Evolutionary conservation across 495 filamentous ascomycete species (phyloP).

Genomic region (Neurospora terricola): DNA sequence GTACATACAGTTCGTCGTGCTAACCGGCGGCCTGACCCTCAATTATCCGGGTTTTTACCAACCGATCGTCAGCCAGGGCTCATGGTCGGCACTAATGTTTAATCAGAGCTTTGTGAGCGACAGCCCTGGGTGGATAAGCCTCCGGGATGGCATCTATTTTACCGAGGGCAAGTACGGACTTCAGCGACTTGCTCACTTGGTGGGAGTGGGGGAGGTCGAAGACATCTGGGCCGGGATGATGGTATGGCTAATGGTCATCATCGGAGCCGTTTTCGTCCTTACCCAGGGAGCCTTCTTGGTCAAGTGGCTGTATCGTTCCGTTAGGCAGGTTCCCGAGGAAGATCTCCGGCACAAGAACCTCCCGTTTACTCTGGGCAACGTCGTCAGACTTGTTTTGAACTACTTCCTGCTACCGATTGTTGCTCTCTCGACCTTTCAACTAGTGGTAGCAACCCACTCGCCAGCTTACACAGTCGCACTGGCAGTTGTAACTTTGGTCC

Average conservation of each 20-base stretch:
- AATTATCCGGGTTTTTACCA: conserved; percentile 93
- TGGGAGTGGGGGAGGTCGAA: conserved; percentile 64
- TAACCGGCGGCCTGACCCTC: conserved; percentile 76
- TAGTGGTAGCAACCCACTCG: conserved; percentile 63
- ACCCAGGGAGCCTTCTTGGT: conserved; percentile 66
- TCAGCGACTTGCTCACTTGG: conserved; percentile 64
- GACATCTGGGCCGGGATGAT: conserved; percentile 94
- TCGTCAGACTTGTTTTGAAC: conserved; percentile 82
- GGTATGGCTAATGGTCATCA: conserved; percentile 70
- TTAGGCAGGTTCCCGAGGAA: conserved; percentile 65
- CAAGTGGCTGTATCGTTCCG: conserved; percentile 62
- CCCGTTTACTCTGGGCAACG: conserved; percentile 82
- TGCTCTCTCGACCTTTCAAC: conserved; percentile 78
- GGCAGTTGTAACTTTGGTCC: conserved; percentile 62
- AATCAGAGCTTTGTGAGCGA: conserved; percentile 78
- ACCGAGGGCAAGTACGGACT: conserved; percentile 64
- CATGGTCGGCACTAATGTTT: conserved; percentile 88
- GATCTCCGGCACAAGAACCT: conserved; percentile 85
- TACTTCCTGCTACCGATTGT: conserved; percentile 84
- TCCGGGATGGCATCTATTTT: conserved; percentile 80
- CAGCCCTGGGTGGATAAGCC: conserved; percentile 47
- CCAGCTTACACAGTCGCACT: conserved; percentile 58
- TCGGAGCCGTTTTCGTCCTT: conserved; percentile 55
- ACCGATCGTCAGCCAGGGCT: conserved; percentile 73
- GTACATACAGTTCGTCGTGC: conserved; percentile 87